Conservation (phyloP, 2,329 filamentous ascomycete species). For the Curvularia spicifera region DNA sequence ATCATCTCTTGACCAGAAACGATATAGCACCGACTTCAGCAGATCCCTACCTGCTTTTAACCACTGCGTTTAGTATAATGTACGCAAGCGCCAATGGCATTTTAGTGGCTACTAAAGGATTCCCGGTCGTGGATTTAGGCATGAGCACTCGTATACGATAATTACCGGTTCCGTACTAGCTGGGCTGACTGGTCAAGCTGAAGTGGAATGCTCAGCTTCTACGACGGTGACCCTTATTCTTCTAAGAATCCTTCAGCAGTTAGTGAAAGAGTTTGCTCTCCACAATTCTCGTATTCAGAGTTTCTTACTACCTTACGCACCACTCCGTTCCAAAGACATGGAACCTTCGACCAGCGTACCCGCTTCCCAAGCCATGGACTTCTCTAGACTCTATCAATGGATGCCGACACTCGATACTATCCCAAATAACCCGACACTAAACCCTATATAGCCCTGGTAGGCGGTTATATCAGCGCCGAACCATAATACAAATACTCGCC, state of each 20-base stretch:
- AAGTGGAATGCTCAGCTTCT: background rate
- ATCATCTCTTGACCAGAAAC: slow-evolving; percentile 24
- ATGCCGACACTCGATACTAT: slow-evolving; percentile 15
- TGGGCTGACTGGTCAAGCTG: slow-evolving; percentile 1
- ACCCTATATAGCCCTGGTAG: slow-evolving; percentile 23
- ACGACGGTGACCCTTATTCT: background rate
- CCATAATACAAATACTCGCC: slow-evolving; percentile 31
- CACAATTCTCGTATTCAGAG: background rate
- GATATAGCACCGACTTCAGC: slow-evolving; percentile 17
- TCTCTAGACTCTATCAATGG: slow-evolving; percentile 33
- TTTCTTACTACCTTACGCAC: background rate
- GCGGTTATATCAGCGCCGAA: slow-evolving; percentile 17
- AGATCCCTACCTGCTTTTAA: background rate
- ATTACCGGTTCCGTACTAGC: background rate
- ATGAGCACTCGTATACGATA: background rate
- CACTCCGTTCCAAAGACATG: background rate
- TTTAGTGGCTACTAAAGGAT: background rate
- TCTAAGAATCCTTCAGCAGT: background rate
- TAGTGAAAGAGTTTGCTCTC: background rate
- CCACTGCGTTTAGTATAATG: too few relatives aligned
- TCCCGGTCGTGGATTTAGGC: background rate
- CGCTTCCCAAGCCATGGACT: slow-evolving; percentile 26
- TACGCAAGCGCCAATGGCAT: background rate
- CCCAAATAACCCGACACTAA: slow-evolving; percentile 28
- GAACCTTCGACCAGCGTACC: background rate